phyloP scores from a whole-genome alignment of 805 yeast species.

The Torulaspora gathmanii region DNA sequence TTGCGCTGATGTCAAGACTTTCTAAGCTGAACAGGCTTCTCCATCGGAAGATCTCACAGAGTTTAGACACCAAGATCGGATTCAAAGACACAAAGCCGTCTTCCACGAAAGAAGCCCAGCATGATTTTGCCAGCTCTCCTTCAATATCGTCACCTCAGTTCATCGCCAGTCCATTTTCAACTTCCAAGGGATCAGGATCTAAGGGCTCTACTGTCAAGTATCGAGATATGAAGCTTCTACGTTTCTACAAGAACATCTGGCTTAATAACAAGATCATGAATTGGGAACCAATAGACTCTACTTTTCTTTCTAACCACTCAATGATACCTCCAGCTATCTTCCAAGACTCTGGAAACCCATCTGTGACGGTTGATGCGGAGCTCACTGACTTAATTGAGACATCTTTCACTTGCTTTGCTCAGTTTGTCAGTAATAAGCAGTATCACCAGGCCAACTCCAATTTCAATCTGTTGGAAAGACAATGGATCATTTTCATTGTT shows the following conservation, averaged over 20 bases:
- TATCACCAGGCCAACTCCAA: slow-evolving; percentile 37
- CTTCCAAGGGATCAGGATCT: slow-evolving; percentile 16
- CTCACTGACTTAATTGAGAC: slow-evolving; percentile 34
- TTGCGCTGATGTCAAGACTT: slow-evolving; percentile 19
- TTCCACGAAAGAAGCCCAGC: slow-evolving; percentile 11
- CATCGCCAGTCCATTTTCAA: slow-evolving; percentile 27
- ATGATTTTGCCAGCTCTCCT: slow-evolving; percentile 25
- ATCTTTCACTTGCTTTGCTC: slow-evolving; percentile 41
- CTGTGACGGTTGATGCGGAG: slow-evolving; percentile 20
- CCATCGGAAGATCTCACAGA: slow-evolving; percentile 20
- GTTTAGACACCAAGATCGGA: slow-evolving; percentile 23
- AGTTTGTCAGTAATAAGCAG: slow-evolving; percentile 42
- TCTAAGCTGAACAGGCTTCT: slow-evolving; percentile 26
- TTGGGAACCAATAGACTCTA: slow-evolving; percentile 34
- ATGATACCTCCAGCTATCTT: slow-evolving; percentile 36
- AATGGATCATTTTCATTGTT: slow-evolving; percentile 44
- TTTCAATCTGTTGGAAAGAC: slow-evolving; percentile 34
- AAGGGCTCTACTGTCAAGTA: slow-evolving; percentile 16
- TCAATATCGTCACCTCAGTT: slow-evolving; percentile 32
- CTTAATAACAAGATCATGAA: slow-evolving; percentile 35
- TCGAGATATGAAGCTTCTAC: slow-evolving; percentile 30
- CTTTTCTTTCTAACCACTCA: slow-evolving; percentile 31
- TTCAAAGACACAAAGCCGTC: slow-evolving; percentile 17
- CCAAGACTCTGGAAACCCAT: slow-evolving; percentile 25
- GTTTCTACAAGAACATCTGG: slow-evolving; percentile 39